Conservation (phyloP, 768 basidiomycete species). For the Suillus plorans region DNA sequence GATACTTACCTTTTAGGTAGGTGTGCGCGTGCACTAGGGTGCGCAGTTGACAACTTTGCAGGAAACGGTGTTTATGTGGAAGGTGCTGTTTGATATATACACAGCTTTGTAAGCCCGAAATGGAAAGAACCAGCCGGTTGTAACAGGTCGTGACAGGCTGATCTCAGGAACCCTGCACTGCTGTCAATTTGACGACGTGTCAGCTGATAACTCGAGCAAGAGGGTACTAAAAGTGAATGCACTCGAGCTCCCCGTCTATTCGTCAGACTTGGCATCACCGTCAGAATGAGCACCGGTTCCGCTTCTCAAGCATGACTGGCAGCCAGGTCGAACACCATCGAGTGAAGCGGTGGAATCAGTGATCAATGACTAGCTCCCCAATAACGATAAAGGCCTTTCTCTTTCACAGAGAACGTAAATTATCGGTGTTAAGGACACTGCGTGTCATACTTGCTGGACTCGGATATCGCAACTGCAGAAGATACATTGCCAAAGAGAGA, state of each 20-base stretch:
- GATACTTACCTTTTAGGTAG: not conserved
- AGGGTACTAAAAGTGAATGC: not conserved
- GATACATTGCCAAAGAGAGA: not conserved
- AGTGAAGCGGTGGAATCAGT: not conserved
- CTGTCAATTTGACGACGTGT: not conserved
- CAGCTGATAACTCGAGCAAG: not conserved
- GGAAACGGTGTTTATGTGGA: not conserved
- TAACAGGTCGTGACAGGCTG: not conserved
- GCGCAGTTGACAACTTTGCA: not conserved
- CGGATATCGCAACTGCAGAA: not conserved
- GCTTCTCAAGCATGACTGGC: not conserved
- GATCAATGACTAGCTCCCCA: not conserved
- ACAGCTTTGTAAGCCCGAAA: not conserved
- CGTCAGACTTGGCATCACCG: not conserved
- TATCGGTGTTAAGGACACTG: not conserved
- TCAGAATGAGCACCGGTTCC: not conserved
- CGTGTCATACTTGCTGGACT: not conserved
- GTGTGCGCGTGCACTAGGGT: too few relatives aligned
- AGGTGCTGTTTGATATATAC: not conserved
- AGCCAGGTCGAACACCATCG: not conserved
- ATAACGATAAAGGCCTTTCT: not conserved
- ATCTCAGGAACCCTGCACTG: not conserved
- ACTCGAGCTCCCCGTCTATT: not conserved
- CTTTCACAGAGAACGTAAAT: not conserved
- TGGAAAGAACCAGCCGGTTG: not conserved